These are phyloP conservation scores for Botryotinia calthae DNA, from an alignment of 2,329 filamentous ascomycete genomes.

Conservation along the genomic window DNA sequence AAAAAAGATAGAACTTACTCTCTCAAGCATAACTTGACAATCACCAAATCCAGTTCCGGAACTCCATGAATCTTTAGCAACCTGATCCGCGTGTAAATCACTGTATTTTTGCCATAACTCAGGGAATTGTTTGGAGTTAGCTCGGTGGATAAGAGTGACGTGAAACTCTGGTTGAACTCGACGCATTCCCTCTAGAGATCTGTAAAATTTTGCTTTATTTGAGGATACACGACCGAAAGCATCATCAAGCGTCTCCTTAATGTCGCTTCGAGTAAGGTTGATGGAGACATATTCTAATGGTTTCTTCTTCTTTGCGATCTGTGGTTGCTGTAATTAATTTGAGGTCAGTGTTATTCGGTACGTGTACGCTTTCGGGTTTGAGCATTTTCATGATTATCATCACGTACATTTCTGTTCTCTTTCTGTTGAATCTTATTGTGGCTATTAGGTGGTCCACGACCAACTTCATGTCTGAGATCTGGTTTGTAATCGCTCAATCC, in stretches of 20 bases:
- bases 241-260: slow-evolving; percentile 62
- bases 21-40: slow-evolving; percentile 62
- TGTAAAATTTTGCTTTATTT: slow-evolving; percentile 65
- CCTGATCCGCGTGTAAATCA: slow-evolving; percentile 51
- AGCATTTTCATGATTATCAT: background rate
- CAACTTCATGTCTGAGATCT: slow-evolving; percentile 71
- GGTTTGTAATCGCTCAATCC: slow-evolving; percentile 78
- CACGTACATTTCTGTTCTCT: slow-evolving; percentile 9
- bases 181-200: slow-evolving; percentile 66
- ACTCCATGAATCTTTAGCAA: slow-evolving; percentile 4
- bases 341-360: background rate
- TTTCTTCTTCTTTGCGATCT: slow-evolving; percentile 48
- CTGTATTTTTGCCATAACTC: slow-evolving; percentile 74
- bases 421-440: slow-evolving; percentile 42
- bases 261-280: slow-evolving; percentile 49
- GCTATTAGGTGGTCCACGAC: slow-evolving; percentile 46
- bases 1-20: slow-evolving; percentile 42
- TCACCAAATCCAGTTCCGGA: slow-evolving; percentile 55
- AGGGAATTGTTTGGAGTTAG: slow-evolving; percentile 56
- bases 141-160: slow-evolving; percentile 87
- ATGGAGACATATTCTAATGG: slow-evolving; percentile 65
- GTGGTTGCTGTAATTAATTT: slow-evolving; percentile 25
- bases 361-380: background rate
- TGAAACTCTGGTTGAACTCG: slow-evolving; percentile 87
- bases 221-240: slow-evolving; percentile 59